phyloP scores from a whole-genome alignment of 805 yeast species.

The Diddensiella transvaalensis region DNA sequence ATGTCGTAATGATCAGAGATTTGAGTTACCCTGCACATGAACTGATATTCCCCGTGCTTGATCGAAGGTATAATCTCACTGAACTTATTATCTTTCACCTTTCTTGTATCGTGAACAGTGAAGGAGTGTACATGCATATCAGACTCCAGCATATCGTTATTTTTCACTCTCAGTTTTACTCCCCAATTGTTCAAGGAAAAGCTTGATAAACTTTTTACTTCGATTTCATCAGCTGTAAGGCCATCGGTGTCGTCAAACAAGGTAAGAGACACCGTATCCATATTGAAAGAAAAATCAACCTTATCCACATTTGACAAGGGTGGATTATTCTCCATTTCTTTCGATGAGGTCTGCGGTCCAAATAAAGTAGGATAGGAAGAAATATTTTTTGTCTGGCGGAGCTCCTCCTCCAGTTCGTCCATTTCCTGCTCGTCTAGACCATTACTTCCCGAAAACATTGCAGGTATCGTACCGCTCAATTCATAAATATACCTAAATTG shows the following conservation, averaged over 20 bases:
- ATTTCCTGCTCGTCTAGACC: conserved; percentile 57
- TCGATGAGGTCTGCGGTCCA: neutral
- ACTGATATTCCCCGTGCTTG: conserved; percentile 62
- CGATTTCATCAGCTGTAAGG: conserved; percentile 27
- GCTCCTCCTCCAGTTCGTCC: conserved; percentile 34
- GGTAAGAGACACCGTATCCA: conserved; percentile 63
- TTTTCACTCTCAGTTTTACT: conserved; percentile 46
- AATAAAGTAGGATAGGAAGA: conserved; percentile 2
- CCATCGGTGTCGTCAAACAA: conserved; percentile 29
- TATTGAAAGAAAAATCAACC: conserved; percentile 46
- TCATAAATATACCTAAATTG: conserved; percentile 59
- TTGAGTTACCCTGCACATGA: conserved; percentile 49
- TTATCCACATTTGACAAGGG: conserved; percentile 13
- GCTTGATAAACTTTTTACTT: conserved; percentile 42
- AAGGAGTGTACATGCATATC: conserved; percentile 68
- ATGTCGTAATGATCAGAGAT: conserved; percentile 44
- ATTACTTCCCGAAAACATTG: conserved; percentile 48
- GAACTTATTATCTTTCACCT: conserved; percentile 60
- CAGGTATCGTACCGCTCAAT: conserved; percentile 53
- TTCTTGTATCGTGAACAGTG: conserved; percentile 71
- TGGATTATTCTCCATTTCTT: neutral
- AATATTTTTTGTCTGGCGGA: conserved; percentile 20
- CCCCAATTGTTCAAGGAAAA: conserved; percentile 60
- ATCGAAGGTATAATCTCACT: conserved; percentile 76
- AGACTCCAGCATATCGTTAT: conserved; percentile 54